Conservation (phyloP, 2,329 filamentous ascomycete species). For the Diaporthe vaccinii region DNA sequence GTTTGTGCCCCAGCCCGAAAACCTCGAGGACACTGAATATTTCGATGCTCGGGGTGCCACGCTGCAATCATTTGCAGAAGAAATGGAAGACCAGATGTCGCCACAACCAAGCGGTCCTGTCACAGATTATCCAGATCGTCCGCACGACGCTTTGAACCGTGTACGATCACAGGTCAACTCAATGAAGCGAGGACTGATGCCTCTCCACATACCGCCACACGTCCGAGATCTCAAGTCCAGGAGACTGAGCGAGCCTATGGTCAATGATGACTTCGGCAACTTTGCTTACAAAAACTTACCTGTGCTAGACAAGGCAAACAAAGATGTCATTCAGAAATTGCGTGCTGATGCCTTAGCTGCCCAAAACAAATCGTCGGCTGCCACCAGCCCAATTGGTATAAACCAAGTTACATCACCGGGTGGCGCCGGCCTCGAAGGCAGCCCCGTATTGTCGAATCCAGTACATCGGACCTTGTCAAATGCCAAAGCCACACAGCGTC, state of each 20-base stretch:
- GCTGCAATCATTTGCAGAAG: constrained; percentile 91
- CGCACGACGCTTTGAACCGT: constrained; percentile 92
- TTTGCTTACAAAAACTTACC: constrained; percentile 98
- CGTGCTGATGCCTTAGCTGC: constrained; percentile 87
- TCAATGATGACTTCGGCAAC: constrained; percentile 92
- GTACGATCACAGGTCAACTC: constrained; percentile 89
- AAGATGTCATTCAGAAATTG: constrained; percentile 97
- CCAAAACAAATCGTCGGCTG: constrained; percentile 66
- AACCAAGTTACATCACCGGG: constrained; percentile 69
- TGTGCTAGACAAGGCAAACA: constrained; percentile 97
- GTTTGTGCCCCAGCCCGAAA: constrained; percentile 92
- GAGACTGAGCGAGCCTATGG: constrained; percentile 89
- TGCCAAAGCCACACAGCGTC: constrained; percentile 82
- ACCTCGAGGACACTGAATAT: constrained; percentile 98
- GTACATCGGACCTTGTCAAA: constrained; percentile 87
- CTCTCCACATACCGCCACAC: constrained; percentile 94
- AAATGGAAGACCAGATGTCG: constrained; percentile 90
- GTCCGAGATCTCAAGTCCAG: constrained; percentile 91
- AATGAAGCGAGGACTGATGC: constrained; percentile 92
- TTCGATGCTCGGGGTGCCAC: constrained; percentile 94
- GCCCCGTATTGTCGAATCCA: constrained; percentile 83
- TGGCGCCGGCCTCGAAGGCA: constrained; percentile 80
- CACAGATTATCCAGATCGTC: constrained; percentile 86
- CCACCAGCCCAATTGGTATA: constrained; percentile 58
- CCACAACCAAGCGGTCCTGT: constrained; percentile 78